These are phyloP conservation scores for Camelina laxa DNA, from an alignment of 345 rosid species.

Conservation along the genomic window DNA sequence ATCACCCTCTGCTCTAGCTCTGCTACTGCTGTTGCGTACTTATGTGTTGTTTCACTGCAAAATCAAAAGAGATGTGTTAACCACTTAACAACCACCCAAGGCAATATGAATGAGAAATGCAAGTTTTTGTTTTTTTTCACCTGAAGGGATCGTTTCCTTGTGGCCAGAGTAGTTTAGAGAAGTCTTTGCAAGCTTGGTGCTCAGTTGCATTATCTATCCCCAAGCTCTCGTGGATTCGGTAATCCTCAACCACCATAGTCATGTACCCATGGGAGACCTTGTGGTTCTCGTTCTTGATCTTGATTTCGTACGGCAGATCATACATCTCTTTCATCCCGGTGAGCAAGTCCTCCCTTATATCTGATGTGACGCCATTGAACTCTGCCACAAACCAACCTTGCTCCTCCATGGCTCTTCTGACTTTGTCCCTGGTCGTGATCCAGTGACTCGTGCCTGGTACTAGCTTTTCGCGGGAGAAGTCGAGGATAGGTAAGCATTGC, in stretches of 20 bases:
- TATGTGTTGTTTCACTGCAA: constrained; percentile 43
- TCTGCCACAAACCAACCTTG: constrained; percentile 64
- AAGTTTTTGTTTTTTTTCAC: constrained; percentile 35
- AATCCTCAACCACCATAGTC: constrained; percentile 58
- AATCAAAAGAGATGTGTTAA: neutral
- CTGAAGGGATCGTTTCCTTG: constrained; percentile 60
- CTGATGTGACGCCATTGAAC: constrained; percentile 44
- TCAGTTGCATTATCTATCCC: constrained; percentile 66
- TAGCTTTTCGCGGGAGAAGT: constrained; percentile 37
- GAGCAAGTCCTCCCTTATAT: constrained; percentile 47
- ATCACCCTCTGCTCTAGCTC: constrained; percentile 56
- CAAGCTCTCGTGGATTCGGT: constrained; percentile 76
- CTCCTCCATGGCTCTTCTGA: constrained; percentile 65
- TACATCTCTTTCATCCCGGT: constrained; percentile 56
- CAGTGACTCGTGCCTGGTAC: constrained; percentile 58
- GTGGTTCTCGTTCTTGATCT: constrained; percentile 62
- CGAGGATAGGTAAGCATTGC: constrained; percentile 39
- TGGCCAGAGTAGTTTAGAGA: constrained; percentile 77
- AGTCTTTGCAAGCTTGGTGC: constrained; percentile 47
- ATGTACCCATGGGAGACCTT: constrained; percentile 69
- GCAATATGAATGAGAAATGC: neutral
- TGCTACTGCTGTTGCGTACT: constrained; percentile 50
- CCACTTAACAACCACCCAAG: neutral
- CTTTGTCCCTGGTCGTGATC: constrained; percentile 45
- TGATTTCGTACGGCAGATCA: constrained; percentile 60